Base-by-base conservation (phyloP, 2,329 filamentous ascomycete species). In the Curvularia verruculosa region DNA sequence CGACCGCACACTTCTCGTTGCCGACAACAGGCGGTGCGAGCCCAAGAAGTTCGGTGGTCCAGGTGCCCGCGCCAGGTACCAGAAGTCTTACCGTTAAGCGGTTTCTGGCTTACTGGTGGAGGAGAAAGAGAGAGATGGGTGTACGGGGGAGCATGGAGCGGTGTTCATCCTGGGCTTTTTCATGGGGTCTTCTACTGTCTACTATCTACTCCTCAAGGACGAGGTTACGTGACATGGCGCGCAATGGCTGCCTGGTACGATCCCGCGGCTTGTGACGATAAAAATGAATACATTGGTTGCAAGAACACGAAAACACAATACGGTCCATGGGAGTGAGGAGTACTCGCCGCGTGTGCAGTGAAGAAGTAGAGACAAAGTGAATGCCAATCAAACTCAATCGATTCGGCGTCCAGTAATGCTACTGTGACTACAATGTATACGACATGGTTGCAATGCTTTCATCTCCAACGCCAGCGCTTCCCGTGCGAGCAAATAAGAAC, bases 11-110 rank as follows among this genome's bases (percentile, higher is more conserved):
- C 89, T 99, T 72, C 90, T 99, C 78, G 95, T 99, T 77, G 95
- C 95, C 82, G 95, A 99, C 84, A 97, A 96, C 90, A 90, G 95
- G 82, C 91, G 95, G 76, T 95, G 92, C 83, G 95, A 99, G 88
- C 94, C 94, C 84, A 98, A 98, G 93, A 97, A 97, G 87, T 91
- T 92, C 79, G 89, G 88, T 81, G 91, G 90, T 91, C 90, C 87
- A 76, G 94, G 94, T 88, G 94, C 95, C 80, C 90, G 94, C 80
- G 86, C 94, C 79, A 90, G 93, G 80, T 98, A 92, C 93, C 94
- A 98, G 87, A 97, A 97, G 87, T 96, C 93, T 74, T 96, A 97
- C 89, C 92, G 93, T 93, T 96, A 94, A 92, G 71, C 66, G 66
- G 59, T 52, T 56, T 43, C 39, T 59, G 43, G 28, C 43, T 52